Conservation (phyloP, 371 early-diverging fungal genomes). For the Syncephalis fuscata region DNA sequence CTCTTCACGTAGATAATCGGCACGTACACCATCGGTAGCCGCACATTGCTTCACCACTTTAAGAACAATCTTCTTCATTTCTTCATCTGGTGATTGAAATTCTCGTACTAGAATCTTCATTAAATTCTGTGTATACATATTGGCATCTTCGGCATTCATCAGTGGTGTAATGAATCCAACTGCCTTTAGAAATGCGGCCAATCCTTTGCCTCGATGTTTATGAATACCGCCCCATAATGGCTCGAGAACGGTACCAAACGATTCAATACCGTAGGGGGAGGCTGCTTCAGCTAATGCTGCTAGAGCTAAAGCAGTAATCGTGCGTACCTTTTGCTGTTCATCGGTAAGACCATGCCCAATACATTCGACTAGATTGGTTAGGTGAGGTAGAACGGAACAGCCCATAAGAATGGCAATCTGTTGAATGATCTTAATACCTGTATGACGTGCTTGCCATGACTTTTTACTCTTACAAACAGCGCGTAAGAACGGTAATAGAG, state of each 20-base stretch:
- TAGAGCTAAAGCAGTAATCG: slow-evolving; percentile 86
- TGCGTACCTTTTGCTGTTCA: slow-evolving; percentile 91
- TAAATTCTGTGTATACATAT: slow-evolving; percentile 81
- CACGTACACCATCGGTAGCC: slow-evolving; percentile 81
- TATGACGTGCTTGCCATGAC: slow-evolving; percentile 97
- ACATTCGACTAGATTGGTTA: slow-evolving; percentile 78
- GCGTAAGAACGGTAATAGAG: slow-evolving; percentile 84
- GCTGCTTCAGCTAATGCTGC: slow-evolving; percentile 94
- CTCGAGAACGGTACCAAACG: slow-evolving; percentile 77
- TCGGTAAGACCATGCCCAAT: slow-evolving; percentile 87
- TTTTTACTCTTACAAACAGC: slow-evolving; percentile 92
- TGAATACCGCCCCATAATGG: slow-evolving; percentile 90
- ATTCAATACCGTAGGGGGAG: slow-evolving; percentile 96
- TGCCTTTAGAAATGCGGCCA: slow-evolving; percentile 96
- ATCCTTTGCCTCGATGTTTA: slow-evolving; percentile 87
- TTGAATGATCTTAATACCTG: slow-evolving; percentile 94
- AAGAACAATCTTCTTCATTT: slow-evolving; percentile 95
- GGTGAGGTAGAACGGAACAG: slow-evolving; percentile 88
- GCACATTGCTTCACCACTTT: slow-evolving; percentile 94
- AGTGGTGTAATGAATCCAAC: slow-evolving; percentile 94
- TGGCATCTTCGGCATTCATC: slow-evolving; percentile 92
- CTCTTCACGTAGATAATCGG: slow-evolving; percentile 67
- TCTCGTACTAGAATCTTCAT: slow-evolving; percentile 87
- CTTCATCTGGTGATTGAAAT: slow-evolving; percentile 93
- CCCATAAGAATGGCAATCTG: slow-evolving; percentile 91